phyloP scores from a whole-genome alignment of 768 basidiomycete species.

The Tubosaeta sp. region DNA sequence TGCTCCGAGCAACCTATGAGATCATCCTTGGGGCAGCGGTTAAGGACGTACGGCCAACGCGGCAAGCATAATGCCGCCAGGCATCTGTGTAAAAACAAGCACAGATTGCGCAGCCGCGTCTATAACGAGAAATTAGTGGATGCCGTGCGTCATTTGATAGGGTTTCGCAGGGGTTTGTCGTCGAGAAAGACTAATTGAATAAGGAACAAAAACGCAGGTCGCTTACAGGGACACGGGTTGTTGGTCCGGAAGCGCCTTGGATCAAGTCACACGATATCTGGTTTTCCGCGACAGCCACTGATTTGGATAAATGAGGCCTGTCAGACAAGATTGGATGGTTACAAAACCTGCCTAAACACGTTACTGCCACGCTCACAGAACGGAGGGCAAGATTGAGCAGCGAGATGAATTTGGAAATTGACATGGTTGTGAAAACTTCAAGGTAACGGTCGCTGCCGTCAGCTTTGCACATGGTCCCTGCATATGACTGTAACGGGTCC shows the following conservation, averaged over 20 bases:
- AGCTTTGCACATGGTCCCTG: conserved; percentile 22
- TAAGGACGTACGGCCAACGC: conserved; percentile 17
- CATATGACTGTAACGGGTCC: conserved; percentile 33
- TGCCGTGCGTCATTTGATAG: conserved; percentile 35
- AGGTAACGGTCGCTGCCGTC: conserved; percentile 23
- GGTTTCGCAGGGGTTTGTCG: conserved; percentile 31
- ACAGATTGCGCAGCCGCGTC: conserved; percentile 25
- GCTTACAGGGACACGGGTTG: conserved; percentile 14
- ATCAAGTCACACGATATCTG: conserved; percentile 24
- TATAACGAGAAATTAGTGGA: conserved; percentile 21
- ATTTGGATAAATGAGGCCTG: conserved; percentile 31
- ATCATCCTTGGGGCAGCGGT: conserved; percentile 17
- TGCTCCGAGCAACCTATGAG: conserved; percentile 23
- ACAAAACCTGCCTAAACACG: conserved; percentile 27
- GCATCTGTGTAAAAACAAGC: conserved; percentile 23
- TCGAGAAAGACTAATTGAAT: conserved; percentile 36
- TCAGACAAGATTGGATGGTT: conserved; percentile 20
- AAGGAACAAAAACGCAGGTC: conserved; percentile 20
- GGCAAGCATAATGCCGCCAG: conserved; percentile 20
- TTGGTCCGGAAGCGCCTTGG: conserved; percentile 12
- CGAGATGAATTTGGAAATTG: conserved; percentile 20
- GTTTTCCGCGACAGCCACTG: conserved; percentile 15
- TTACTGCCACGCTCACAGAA: conserved; percentile 24
- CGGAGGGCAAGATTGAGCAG: conserved; percentile 18
- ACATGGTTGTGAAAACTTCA: conserved; percentile 10